Evolutionary conservation across 805 yeast genomes (phyloP).

Genomic region (Tetrapisispora iriomotensis): DNA sequence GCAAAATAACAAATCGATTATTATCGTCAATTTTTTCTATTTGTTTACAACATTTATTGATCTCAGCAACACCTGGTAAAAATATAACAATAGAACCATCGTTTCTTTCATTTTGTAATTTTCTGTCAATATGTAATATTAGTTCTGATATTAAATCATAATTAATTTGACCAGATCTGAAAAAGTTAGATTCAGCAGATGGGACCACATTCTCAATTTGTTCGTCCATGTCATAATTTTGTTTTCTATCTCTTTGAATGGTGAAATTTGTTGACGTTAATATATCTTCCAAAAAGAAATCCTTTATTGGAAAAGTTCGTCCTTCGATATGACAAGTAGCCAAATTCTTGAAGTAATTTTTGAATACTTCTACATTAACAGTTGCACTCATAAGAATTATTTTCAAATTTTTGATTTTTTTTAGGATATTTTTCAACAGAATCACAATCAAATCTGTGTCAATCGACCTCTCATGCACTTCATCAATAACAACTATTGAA

Average conservation of each 20-base stretch:
- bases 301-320: conserved; percentile 84
- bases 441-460: conserved; percentile 82
- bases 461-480: conserved; percentile 92
- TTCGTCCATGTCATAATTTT: conserved; percentile 15
- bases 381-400: conserved; percentile 91
- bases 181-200: conserved; percentile 54
- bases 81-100: conserved; percentile 76
- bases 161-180: conserved; percentile 58
- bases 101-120: conserved; percentile 33
- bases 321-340: conserved; percentile 83
- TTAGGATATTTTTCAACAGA: conserved; percentile 53
- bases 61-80: conserved; percentile 86
- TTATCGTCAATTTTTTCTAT: conserved; percentile 11
- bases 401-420: conserved; percentile 41
- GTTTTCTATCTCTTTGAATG: conserved; percentile 27
- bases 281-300: conserved; percentile 60
- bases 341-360: conserved; percentile 48
- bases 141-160: conserved; percentile 58
- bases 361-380: conserved; percentile 60
- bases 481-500: conserved; percentile 74
- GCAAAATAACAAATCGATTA: conserved; percentile 40
- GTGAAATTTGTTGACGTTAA: conserved; percentile 48
- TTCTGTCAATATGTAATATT: conserved; percentile 42
- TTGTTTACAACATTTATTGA: conserved; percentile 43
- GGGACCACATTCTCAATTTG: conserved; percentile 38